Evolutionary conservation across 805 yeast species (phyloP).

Genomic region (Candida bentonensis): DNA sequence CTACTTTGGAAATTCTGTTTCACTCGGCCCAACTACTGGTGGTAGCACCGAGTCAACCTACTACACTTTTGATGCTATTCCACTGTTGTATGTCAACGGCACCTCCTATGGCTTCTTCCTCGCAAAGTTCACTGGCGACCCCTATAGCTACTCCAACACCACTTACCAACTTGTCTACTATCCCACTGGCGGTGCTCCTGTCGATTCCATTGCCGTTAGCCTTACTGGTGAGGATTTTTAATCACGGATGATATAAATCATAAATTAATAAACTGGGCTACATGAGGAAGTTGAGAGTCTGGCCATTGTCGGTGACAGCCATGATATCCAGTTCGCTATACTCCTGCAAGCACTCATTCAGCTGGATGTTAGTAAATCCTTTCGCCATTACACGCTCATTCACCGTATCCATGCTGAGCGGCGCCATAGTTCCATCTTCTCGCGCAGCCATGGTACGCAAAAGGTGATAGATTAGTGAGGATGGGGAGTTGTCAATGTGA

Average conservation of each 20-base stretch:
- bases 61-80: neutral
- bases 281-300: slow-evolving; percentile 11
- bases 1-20: neutral
- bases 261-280: neutral
- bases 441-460: slow-evolving; percentile 35
- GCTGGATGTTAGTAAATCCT: slow-evolving; percentile 72
- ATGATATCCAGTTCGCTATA: slow-evolving; percentile 62
- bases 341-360: slow-evolving; percentile 60
- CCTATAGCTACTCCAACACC: neutral
- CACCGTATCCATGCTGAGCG: slow-evolving; percentile 34
- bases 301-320: slow-evolving; percentile 62
- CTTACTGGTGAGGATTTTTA: neutral
- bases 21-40: neutral
- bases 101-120: neutral
- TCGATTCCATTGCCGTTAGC: neutral
- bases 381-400: slow-evolving; percentile 55
- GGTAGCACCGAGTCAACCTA: neutral
- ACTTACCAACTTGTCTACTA: neutral
- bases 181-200: neutral
- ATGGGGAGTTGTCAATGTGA: slow-evolving; percentile 40
- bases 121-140: slow-evolving; percentile 1
- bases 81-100: neutral
- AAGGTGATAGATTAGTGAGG: slow-evolving; percentile 57
- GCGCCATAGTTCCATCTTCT: slow-evolving; percentile 22
- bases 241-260: neutral